These are phyloP conservation scores for Domatiomyces catenatus DNA, from an alignment of 2,329 filamentous ascomycete species.

Conservation along the genomic window DNA sequence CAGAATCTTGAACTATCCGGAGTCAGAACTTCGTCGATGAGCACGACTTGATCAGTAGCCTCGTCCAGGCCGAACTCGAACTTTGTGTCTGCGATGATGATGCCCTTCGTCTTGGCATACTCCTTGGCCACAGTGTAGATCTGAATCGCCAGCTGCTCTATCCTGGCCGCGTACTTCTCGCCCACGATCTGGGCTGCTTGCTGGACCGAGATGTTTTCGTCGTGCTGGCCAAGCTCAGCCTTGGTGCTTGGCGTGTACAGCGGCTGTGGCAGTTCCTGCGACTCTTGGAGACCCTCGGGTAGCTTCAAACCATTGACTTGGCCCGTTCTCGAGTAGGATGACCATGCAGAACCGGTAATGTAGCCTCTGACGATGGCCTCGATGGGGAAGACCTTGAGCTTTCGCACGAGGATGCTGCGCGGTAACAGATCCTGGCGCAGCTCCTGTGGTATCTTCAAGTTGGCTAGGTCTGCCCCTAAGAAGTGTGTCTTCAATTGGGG, in stretches of 20 bases:
- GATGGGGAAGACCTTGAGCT: conserved; percentile 59
- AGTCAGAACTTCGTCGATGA: conserved; percentile 75
- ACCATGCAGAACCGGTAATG: conserved; percentile 72
- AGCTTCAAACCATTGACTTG: conserved; percentile 67
- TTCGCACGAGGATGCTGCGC: conserved; percentile 63
- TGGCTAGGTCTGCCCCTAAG: conserved; percentile 39
- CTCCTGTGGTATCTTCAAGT: conserved; percentile 28
- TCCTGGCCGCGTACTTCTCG: conserved; percentile 44
- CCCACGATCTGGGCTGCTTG: conserved; percentile 49
- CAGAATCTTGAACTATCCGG: conserved; percentile 79
- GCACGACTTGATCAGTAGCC: conserved; percentile 49
- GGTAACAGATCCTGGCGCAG: conserved; percentile 24
- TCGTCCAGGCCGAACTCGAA: conserved; percentile 61
- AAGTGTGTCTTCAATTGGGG: conserved; percentile 49
- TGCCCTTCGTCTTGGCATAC: conserved; percentile 50
- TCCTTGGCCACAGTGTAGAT: conserved; percentile 49
- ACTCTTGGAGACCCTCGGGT: conserved; percentile 53
- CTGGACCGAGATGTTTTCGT: conserved; percentile 71
- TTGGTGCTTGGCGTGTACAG: conserved; percentile 77
- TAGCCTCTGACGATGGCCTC: conserved; percentile 83
- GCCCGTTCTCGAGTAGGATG: conserved; percentile 55
- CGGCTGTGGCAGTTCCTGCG: conserved; percentile 51
- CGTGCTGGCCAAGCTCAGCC: conserved; percentile 60
- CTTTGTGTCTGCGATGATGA: conserved; percentile 65
- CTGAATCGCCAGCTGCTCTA: conserved; percentile 49